Percentiles rank a stretch among this genome's conserved stretches.
These are phyloP conservation scores for Lotmaria passim DNA, from an alignment of 208 protist genomes.

Conservation along the genomic window DNA sequence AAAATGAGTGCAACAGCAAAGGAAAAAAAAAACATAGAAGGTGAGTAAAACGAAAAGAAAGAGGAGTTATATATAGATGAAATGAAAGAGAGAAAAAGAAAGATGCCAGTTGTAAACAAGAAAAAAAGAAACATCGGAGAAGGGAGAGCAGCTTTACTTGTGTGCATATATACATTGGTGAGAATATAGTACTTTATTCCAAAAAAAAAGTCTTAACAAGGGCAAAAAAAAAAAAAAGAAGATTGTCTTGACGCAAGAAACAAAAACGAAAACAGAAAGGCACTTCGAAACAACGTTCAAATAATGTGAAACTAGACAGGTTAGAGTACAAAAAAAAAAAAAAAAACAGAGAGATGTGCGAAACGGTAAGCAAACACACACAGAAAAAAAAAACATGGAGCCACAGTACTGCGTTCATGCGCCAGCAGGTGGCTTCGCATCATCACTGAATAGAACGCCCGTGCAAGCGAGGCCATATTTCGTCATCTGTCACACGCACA, in stretches of 20 bases:
- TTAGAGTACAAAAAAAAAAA: neutral
- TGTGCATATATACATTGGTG: neutral
- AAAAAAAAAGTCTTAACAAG: neutral
- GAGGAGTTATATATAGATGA: neutral
- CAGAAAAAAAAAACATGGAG: slow-evolving; percentile 1
- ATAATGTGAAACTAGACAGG: neutral
- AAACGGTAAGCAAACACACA: neutral
- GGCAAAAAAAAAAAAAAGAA: slow-evolving; percentile 13
- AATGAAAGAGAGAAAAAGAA: neutral
- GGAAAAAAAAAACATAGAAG: neutral
- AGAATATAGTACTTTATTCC: neutral
- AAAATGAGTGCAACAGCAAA: neutral
- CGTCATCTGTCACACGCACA: slow-evolving; percentile 30
- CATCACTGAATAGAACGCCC: slow-evolving; percentile 27
- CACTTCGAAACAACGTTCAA: too few relatives aligned
- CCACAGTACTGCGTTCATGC: neutral
- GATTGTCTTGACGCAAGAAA: neutral
- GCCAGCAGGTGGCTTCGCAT: too few relatives aligned
- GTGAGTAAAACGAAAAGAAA: neutral
- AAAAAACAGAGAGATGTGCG: neutral
- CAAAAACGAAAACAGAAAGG: neutral
- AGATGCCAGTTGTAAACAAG: neutral
- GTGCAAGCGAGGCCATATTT: slow-evolving; percentile 19
- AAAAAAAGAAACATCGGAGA: slow-evolving; percentile 12
- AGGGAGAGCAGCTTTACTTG: too few relatives aligned